Conservation (phyloP, 345 rosid genomes). For the Populus simonii region DNA sequence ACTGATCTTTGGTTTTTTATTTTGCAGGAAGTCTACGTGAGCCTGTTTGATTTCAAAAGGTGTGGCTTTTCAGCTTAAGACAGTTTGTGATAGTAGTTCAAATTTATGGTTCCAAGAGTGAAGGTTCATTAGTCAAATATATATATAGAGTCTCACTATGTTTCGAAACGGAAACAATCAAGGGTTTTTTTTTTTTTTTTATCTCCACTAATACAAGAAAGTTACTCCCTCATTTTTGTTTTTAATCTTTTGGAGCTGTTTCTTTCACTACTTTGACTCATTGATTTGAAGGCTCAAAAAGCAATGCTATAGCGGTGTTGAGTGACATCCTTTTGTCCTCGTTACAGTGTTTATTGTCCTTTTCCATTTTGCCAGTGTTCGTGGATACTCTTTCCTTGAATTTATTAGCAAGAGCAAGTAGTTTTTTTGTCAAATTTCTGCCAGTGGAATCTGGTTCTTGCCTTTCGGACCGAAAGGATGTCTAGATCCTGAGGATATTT, state of each 20-base stretch:
- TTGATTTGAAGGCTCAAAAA: constrained; percentile 35
- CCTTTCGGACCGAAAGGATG: constrained; percentile 26
- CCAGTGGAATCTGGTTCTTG: constrained; percentile 13
- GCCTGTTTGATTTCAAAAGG: constrained; percentile 4
- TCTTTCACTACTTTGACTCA: constrained; percentile 33
- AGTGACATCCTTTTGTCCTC: constrained; percentile 3
- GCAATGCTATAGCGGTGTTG: constrained; percentile 19
- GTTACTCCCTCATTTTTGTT: neutral
- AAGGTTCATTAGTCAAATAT: constrained; percentile 25
- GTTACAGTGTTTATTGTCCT: constrained; percentile 11
- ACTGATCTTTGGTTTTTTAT: constrained; percentile 1
- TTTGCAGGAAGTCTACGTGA: constrained; percentile 19
- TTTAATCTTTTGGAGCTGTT: constrained; percentile 22
- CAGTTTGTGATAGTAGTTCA: constrained; percentile 1
- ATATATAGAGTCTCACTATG: constrained; percentile 16
- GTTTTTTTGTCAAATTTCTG: constrained; percentile 10
- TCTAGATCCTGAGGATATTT: constrained; percentile 24
- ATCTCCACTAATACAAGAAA: constrained; percentile 21
- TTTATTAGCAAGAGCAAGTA: neutral
- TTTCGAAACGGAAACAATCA: constrained; percentile 18
- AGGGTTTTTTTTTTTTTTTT: constrained; percentile 8
- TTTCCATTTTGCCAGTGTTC: constrained; percentile 16
- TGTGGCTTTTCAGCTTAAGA: neutral
- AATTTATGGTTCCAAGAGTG: constrained; percentile 5
- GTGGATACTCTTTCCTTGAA: constrained; percentile 3